A percentile compares a stretch with the other conserved stretches of the same genome.
Conservation (phyloP, 1,139 yeast species). For the Cylindricascospora bacillispora region DNA sequence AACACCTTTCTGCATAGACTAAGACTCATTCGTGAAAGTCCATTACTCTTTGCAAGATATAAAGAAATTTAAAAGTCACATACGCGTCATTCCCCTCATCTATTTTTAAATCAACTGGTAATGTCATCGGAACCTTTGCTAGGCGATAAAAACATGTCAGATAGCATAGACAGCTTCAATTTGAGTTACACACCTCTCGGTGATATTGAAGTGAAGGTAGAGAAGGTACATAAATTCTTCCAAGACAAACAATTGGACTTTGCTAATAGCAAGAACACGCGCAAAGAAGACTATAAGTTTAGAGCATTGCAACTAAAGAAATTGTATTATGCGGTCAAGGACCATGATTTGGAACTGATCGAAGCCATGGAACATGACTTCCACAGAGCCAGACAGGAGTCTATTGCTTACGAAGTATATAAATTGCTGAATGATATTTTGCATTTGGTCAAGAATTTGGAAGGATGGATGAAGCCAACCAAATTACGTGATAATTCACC, state of each 20-base stretch:
- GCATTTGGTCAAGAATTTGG: conserved; percentile 46
- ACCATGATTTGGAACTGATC: conserved; percentile 41
- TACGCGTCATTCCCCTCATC: too few relatives aligned
- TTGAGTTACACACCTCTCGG: conserved; percentile 9
- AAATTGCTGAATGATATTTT: conserved; percentile 44
- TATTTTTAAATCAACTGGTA: too few relatives aligned
- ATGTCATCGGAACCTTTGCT: too few relatives aligned
- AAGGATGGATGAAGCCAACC: conserved; percentile 49
- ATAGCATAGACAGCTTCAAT: too few relatives aligned
- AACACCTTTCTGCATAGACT: too few relatives aligned
- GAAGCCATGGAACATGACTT: conserved; percentile 57
- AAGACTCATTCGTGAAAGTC: too few relatives aligned
- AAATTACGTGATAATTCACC: conserved; percentile 34
- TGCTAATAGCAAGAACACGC: conserved; percentile 8
- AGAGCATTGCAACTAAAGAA: conserved; percentile 56
- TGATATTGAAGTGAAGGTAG: conserved; percentile 12
- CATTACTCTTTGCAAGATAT: too few relatives aligned
- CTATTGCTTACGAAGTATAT: conserved; percentile 44
- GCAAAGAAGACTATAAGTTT: conserved; percentile 36
- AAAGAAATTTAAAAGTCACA: too few relatives aligned
- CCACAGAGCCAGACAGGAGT: conserved; percentile 49
- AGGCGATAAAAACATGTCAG: too few relatives aligned
- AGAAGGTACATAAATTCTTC: conserved; percentile 10
- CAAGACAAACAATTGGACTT: conserved; percentile 11
- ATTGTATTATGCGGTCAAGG: conserved; percentile 52